Percentiles rank a stretch among this genome's conserved stretches.
Conservation (phyloP, 257 asterid genomes). For the Linaria vulgaris region DNA sequence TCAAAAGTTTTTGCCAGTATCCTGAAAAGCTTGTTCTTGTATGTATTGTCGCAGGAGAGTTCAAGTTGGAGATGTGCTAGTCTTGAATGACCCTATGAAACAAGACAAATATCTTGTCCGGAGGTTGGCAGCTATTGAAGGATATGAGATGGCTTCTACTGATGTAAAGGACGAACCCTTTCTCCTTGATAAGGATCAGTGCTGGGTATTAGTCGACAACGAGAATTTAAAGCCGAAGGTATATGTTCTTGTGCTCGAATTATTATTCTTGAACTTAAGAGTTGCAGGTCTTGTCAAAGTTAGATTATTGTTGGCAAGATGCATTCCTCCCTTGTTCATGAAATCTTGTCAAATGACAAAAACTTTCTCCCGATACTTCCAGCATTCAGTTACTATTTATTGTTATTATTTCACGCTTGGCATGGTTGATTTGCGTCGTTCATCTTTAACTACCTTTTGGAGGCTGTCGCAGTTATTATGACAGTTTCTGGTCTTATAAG, state of each 20-base stretch:
- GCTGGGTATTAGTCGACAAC: constrained; percentile 90
- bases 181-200: constrained; percentile 68
- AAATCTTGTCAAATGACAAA: neutral
- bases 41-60: constrained; percentile 51
- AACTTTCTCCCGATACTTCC: constrained; percentile 1
- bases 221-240: constrained; percentile 68
- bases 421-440: neutral
- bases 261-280: constrained; percentile 3
- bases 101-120: constrained; percentile 58
- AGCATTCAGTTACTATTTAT: neutral
- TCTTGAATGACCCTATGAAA: constrained; percentile 65
- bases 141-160: constrained; percentile 74
- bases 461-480: neutral
- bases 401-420: too few species aligned
- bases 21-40: constrained; percentile 16
- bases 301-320: neutral
- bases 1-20: neutral
- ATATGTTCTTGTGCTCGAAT: constrained; percentile 14
- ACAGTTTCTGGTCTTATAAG: neutral
- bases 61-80: constrained; percentile 74
- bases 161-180: constrained; percentile 71
- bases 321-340: too few species aligned
- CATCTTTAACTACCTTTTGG: neutral
- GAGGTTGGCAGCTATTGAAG: constrained; percentile 84
- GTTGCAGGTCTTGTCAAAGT: neutral